A percentile compares a stretch with the other conserved stretches of the same genome.
These are phyloP conservation scores for Yueomyces sp. DNA, from an alignment of 1,139 yeast genomes.

Conservation along the genomic window DNA sequence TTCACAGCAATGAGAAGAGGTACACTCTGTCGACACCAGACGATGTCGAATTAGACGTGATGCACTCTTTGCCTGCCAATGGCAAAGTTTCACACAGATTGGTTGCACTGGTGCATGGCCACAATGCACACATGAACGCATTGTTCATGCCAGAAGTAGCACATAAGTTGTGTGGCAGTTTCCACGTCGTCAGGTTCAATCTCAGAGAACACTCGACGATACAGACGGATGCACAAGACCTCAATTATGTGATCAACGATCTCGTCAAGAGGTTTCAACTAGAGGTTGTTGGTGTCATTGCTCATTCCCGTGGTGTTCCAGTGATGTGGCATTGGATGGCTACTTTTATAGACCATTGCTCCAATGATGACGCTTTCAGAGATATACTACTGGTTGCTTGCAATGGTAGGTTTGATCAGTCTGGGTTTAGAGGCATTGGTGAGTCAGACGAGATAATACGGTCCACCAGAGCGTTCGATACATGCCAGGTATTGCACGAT, in stretches of 20 bases:
- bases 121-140: constrained; percentile 73
- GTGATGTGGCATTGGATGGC: constrained; percentile 62
- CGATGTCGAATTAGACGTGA: too few relatives aligned
- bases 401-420: constrained; percentile 48
- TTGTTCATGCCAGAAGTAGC: constrained; percentile 62
- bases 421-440: constrained; percentile 7
- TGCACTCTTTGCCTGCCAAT: too few relatives aligned
- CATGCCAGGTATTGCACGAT: too few relatives aligned
- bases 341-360: not conserved
- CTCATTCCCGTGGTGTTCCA: constrained; percentile 69
- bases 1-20: too few relatives aligned
- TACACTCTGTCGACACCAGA: too few relatives aligned
- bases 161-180: constrained; percentile 39
- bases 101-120: constrained; percentile 56
- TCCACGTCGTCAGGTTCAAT: too few relatives aligned
- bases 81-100: constrained; percentile 16
- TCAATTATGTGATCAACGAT: constrained; percentile 36
- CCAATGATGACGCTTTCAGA: constrained; percentile 15
- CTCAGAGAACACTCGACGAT: too few relatives aligned
- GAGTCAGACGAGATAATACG: too few relatives aligned
- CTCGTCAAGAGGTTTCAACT: not conserved
- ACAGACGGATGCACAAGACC: constrained; percentile 46
- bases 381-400: constrained; percentile 64
- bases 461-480: too few relatives aligned
- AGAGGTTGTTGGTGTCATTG: not conserved